Base-by-base conservation (phyloP, 129 eudicot genomes). In the Scalesia atractyloides region DNA sequence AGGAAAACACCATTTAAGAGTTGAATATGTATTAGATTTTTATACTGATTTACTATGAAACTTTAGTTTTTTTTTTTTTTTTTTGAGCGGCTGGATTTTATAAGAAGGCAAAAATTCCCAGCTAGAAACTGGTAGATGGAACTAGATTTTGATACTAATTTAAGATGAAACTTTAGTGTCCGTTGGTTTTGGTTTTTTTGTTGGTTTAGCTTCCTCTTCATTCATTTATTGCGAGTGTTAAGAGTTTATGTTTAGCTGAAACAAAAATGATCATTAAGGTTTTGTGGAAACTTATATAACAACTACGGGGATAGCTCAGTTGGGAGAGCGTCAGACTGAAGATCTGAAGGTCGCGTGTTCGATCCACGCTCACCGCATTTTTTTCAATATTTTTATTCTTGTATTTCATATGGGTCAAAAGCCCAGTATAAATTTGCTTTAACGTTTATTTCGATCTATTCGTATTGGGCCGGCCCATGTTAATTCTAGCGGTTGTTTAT, bases 301-400 rank as follows among this genome's bases (percentile, higher is more conserved):
- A 34, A 1, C 3, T 36, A 71, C 81, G 81, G 81, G 71, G 76
- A 77, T 77, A 80, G 80, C 84, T 80, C 84, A 80, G 80, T 80
- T 80, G 80, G 84, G 84, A 85, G 98, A 81, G 84, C 84, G 84
- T 81, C 81, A 81, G 84, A 89, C 96, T 89, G 90, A 87, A 89
- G 96, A 89, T 89, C 96, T 89, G 95, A 93, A 89, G 97, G 92
- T 87, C 98, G 70, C 89, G 97, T 93, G 97, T 86, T 90, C 96
- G 98, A 89, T 89, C 98, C 95, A 89, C 97, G 91, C 72, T 89
- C 97, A 89, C 97, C 96, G 97, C 97, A 56, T 67, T 47, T 67
- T 47, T 67, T 47, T 7, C 2, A 19, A 7, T 10, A 6, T 0
- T 13, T 22, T 24, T 24, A 7, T 7, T 2, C 2, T 3, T 13